phyloP scores from a whole-genome alignment of 495 filamentous ascomycete species.

The Neurospora hispaniola region DNA sequence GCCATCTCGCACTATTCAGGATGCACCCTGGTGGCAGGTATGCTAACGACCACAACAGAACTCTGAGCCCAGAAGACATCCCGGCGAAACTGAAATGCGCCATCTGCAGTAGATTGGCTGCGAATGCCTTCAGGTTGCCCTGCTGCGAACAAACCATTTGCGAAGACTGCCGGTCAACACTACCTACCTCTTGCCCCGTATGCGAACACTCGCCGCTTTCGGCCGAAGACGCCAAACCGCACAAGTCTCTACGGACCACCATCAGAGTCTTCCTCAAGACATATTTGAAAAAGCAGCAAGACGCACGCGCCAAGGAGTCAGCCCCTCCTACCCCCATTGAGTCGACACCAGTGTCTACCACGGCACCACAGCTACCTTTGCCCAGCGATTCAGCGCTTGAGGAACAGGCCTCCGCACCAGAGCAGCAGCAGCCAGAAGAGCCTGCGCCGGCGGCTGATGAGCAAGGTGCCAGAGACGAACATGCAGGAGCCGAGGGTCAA shows the following conservation, averaged over 20 bases:
- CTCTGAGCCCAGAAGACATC: constrained; percentile 72
- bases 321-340: constrained; percentile 36
- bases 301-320: constrained; percentile 42
- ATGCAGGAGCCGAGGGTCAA: constrained; percentile 12
- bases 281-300: constrained; percentile 72
- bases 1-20: background rate
- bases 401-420: background rate
- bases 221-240: constrained; percentile 73
- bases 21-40: background rate
- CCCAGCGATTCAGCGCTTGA: background rate
- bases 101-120: constrained; percentile 80
- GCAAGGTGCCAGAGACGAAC: constrained; percentile 3
- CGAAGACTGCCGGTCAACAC: constrained; percentile 68
- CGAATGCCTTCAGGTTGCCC: constrained; percentile 81
- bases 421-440: constrained; percentile 1
- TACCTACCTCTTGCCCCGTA: constrained; percentile 76
- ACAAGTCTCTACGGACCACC: constrained; percentile 79
- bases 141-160: constrained; percentile 96
- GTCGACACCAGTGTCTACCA: constrained; percentile 17
- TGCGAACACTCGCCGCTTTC: constrained; percentile 85
- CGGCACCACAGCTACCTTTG: constrained; percentile 6
- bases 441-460: constrained; percentile 1
- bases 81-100: constrained; percentile 92
- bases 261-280: constrained; percentile 80
- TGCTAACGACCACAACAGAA: constrained; percentile 40